These are phyloP conservation scores for Cercospora zeae-maydis DNA, from an alignment of 2,329 filamentous ascomycete species.

Conservation along the genomic window DNA sequence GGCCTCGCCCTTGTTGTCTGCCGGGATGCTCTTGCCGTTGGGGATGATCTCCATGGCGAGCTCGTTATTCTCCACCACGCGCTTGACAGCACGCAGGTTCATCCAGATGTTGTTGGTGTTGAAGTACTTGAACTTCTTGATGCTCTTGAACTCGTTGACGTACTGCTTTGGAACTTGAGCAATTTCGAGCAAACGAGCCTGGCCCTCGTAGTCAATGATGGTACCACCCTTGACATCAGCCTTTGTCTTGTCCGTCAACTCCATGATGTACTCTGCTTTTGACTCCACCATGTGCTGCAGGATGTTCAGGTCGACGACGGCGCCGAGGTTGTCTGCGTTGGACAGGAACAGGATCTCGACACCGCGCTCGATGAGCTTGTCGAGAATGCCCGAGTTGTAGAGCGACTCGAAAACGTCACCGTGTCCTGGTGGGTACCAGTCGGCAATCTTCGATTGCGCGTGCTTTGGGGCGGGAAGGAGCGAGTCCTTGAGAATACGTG, in stretches of 20 bases:
- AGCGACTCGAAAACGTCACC: conserved; percentile 99
- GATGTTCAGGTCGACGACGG: conserved; percentile 95
- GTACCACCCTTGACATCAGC: conserved; percentile 99
- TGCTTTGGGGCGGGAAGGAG: conserved; percentile 91
- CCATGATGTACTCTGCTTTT: conserved; percentile 98
- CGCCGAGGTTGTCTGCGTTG: conserved; percentile 97
- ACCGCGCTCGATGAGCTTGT: conserved; percentile 90
- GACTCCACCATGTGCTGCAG: conserved; percentile 99
- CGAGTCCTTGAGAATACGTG: conserved; percentile 96
- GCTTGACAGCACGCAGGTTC: conserved; percentile 96
- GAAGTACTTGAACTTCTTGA: conserved; percentile 99
- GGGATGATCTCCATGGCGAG: conserved; percentile 99
- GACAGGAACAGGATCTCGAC: conserved; percentile 98
- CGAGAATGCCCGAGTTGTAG: conserved; percentile 97
- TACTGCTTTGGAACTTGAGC: conserved; percentile 99
- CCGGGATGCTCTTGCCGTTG: conserved; percentile 97
- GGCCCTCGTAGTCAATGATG: conserved; percentile 98
- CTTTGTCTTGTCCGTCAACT: conserved; percentile 99
- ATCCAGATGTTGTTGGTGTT: conserved; percentile 99
- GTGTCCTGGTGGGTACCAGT: conserved; percentile 99
- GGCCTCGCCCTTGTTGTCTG: conserved; percentile 99
- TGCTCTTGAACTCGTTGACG: conserved; percentile 99
- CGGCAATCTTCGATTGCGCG: conserved; percentile 79
- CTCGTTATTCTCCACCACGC: conserved; percentile 96
- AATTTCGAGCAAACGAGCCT: conserved; percentile 94